Percentiles rank a stretch among this genome's conserved stretches.
These are phyloP conservation scores for Posidonia oceanica DNA, from an alignment of 116 monocot species.

Conservation along the genomic window DNA sequence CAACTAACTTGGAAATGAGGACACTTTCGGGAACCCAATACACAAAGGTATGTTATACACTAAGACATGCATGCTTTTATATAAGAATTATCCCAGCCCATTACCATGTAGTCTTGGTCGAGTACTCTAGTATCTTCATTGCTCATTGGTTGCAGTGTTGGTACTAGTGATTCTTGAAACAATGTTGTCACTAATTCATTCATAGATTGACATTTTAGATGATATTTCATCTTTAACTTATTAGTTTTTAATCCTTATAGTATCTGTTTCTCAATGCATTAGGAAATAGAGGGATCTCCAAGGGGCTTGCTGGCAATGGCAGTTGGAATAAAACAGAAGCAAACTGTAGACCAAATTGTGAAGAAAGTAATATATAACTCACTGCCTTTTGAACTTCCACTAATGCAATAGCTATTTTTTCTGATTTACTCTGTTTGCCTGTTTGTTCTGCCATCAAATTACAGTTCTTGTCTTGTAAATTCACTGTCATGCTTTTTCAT, in stretches of 20 bases:
- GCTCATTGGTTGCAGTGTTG: too few relatives aligned
- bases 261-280: too few relatives aligned
- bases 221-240: not conserved
- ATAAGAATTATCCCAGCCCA: too few relatives aligned
- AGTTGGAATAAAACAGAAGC: conserved; percentile 71
- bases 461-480: conserved; percentile 75
- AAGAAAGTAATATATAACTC: conserved; percentile 34
- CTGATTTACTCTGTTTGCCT: too few relatives aligned
- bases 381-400: not conserved
- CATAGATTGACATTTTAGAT: not conserved
- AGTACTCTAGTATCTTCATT: too few relatives aligned
- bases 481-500: conserved; percentile 74
- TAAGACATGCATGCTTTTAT: not conserved
- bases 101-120: too few relatives aligned
- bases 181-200: not conserved
- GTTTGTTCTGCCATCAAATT: not conserved
- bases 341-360: conserved; percentile 54
- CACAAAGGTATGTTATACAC: conserved; percentile 14
- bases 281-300: conserved; percentile 3
- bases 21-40: conserved; percentile 15
- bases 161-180: too few relatives aligned
- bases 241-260: not conserved
- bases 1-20: conserved; percentile 30
- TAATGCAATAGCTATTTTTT: not conserved
- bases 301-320: conserved; percentile 63